A percentile compares a stretch with the other conserved stretches of the same genome.
Conservation (phyloP, 2,329 filamentous ascomycete genomes). For the Fusarium temperatum region DNA sequence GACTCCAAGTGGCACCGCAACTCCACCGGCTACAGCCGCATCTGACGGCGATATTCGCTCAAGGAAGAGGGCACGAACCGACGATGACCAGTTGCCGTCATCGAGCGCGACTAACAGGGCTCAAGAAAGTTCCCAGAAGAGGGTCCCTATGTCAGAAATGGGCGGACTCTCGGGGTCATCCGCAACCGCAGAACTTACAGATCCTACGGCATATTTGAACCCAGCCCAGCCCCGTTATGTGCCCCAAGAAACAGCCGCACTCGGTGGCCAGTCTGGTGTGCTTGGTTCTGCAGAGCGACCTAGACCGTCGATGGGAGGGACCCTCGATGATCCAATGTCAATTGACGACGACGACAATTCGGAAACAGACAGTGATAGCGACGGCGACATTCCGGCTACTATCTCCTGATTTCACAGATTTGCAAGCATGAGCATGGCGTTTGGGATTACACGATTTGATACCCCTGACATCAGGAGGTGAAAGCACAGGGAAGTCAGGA, state of each 20-base stretch:
- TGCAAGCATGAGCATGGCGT: constrained; percentile 15
- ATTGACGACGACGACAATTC: constrained; percentile 37
- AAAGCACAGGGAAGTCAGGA: not conserved
- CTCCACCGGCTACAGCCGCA: constrained; percentile 6
- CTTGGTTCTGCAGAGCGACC: not conserved
- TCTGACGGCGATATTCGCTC: constrained; percentile 13
- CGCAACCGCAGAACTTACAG: constrained; percentile 49
- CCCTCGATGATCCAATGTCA: constrained; percentile 42
- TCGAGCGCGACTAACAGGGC: not conserved
- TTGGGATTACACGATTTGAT: constrained; percentile 26
- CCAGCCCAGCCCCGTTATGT: constrained; percentile 34
- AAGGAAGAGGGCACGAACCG: constrained; percentile 40
- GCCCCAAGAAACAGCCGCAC: not conserved
- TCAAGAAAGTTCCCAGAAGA: constrained; percentile 37
- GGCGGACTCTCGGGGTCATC: constrained; percentile 48
- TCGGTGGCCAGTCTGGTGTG: not conserved
- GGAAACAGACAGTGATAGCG: constrained; percentile 34
- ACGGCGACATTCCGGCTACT: constrained; percentile 42
- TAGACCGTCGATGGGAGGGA: constrained; percentile 10
- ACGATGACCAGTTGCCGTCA: constrained; percentile 5
- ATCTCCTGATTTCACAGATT: not conserved
- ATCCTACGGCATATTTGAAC: constrained; percentile 46
- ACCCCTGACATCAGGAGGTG: not conserved
- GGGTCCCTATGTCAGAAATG: constrained; percentile 46
- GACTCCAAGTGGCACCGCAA: constrained; percentile 15